Percentiles rank a stretch among this genome's conserved stretches.
Conservation (phyloP, 1,284 basidiomycete species). For the Leccinum angustisporum region DNA sequence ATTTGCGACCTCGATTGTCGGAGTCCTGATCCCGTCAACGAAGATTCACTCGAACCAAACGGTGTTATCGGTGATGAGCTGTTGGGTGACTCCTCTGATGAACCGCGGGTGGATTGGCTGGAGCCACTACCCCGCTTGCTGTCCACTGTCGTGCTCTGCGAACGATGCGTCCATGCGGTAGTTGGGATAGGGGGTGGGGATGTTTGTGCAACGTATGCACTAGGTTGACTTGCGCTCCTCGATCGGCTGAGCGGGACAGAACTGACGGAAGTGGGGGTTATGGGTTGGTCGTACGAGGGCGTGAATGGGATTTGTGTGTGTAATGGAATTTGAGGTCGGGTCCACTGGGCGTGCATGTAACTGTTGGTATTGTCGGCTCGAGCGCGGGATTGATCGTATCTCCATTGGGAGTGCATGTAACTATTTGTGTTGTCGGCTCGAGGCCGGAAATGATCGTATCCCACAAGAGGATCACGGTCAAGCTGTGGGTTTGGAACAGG, state of each 20-base stretch:
- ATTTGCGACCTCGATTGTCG: conserved; percentile 55
- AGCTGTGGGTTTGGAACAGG: conserved; percentile 60
- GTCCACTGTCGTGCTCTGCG: conserved; percentile 47
- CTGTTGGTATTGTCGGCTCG: background rate
- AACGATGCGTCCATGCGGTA: conserved; percentile 53
- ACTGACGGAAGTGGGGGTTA: conserved; percentile 28
- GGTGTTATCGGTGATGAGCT: conserved; percentile 81
- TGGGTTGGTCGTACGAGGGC: conserved; percentile 48
- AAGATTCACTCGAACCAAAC: conserved; percentile 82
- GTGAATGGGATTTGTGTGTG: conserved; percentile 64
- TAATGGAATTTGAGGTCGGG: conserved; percentile 46
- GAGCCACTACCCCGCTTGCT: conserved; percentile 76
- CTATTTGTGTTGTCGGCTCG: conserved; percentile 74
- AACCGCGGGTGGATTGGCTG: conserved; percentile 71
- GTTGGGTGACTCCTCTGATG: conserved; percentile 78
- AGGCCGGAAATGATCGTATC: conserved; percentile 60
- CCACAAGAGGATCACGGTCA: conserved; percentile 49
- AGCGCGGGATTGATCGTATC: conserved; percentile 20
- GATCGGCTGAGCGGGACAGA: conserved; percentile 48
- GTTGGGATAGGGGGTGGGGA: conserved; percentile 59
- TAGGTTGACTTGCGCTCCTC: conserved; percentile 75
- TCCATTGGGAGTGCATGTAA: conserved; percentile 65
- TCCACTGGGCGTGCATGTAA: background rate
- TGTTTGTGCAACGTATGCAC: conserved; percentile 58
- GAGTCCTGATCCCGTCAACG: conserved; percentile 53